phyloP scores from a whole-genome alignment of 306 rosid genomes.

The Astragalus glycyphyllos region DNA sequence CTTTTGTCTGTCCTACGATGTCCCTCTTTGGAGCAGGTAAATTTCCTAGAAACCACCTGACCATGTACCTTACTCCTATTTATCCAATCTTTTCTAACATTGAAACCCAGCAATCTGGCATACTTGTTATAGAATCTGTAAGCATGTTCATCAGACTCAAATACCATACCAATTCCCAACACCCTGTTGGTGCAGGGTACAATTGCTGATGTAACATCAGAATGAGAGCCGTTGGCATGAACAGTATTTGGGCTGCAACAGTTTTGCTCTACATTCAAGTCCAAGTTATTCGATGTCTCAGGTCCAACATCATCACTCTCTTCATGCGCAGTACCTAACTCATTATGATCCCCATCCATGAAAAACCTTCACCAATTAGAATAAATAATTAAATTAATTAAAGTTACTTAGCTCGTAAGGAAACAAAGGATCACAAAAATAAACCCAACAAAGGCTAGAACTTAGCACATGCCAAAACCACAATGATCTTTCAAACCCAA shows the following conservation, averaged over 20 bases:
- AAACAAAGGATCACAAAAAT: not conserved
- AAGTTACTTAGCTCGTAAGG: not conserved
- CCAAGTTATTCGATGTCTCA: conserved; percentile 53
- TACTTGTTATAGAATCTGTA: conserved; percentile 60
- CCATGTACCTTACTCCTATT: conserved; percentile 80
- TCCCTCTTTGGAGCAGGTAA: conserved; percentile 75
- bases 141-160: conserved; percentile 71
- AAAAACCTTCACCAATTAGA: conserved; percentile 46
- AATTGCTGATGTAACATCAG: conserved; percentile 18
- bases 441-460: conserved; percentile 1
- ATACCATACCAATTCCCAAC: conserved; percentile 54
- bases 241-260: conserved; percentile 48
- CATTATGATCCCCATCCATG: conserved; percentile 55
- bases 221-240: conserved; percentile 41
- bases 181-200: conserved; percentile 16
- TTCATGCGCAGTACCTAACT: conserved; percentile 43
- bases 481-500: not conserved
- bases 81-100: conserved; percentile 72
- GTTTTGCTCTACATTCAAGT: conserved; percentile 67
- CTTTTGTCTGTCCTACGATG: conserved; percentile 65
- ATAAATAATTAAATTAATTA: conserved; percentile 16
- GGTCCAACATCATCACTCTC: conserved; percentile 44
- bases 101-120: conserved; percentile 66
- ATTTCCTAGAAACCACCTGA: conserved; percentile 73
- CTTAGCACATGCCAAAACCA: not conserved